These are phyloP conservation scores for Monosporascus sp. DNA, from an alignment of 2,329 filamentous ascomycete species.

Conservation along the genomic window DNA sequence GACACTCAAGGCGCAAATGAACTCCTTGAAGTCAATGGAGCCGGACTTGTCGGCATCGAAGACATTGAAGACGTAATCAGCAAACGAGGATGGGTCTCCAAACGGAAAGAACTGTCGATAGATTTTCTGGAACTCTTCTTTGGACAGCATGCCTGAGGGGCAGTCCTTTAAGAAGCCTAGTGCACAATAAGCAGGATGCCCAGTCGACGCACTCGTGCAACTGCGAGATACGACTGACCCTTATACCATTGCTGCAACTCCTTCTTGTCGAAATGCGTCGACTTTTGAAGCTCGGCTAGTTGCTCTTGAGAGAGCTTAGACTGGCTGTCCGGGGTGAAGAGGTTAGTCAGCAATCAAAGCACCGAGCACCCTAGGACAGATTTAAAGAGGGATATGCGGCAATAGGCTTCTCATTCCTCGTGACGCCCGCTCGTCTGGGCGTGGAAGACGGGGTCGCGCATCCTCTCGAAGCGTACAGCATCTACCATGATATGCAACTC, in stretches of 20 bases:
- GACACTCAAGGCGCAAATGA: constrained; percentile 95
- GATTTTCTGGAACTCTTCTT: constrained; percentile 99
- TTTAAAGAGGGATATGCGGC: too few species aligned
- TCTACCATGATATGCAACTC: not conserved
- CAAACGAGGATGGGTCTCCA: constrained; percentile 93
- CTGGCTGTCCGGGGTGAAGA: constrained; percentile 56
- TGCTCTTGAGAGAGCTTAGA: constrained; percentile 97
- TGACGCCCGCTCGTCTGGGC: not conserved
- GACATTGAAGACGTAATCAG: constrained; percentile 98
- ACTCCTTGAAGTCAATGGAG: constrained; percentile 98
- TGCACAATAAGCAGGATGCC: constrained; percentile 3
- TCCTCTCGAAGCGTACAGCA: not conserved
- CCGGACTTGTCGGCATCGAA: constrained; percentile 97
- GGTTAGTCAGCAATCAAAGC: not conserved
- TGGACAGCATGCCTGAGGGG: constrained; percentile 91
- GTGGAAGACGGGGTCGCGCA: too few species aligned
- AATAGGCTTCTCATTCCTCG: too few species aligned
- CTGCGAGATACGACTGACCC: constrained; percentile 51
- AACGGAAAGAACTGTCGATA: constrained; percentile 99
- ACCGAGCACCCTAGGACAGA: too few species aligned
- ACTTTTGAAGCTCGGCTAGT: constrained; percentile 90
- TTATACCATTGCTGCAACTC: constrained; percentile 99
- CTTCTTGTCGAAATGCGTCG: constrained; percentile 99
- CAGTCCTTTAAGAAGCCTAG: constrained; percentile 97
- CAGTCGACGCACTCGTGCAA: not conserved